These are phyloP conservation scores for Cadophora malorum DNA, from an alignment of 2,329 filamentous ascomycete species.

Conservation along the genomic window DNA sequence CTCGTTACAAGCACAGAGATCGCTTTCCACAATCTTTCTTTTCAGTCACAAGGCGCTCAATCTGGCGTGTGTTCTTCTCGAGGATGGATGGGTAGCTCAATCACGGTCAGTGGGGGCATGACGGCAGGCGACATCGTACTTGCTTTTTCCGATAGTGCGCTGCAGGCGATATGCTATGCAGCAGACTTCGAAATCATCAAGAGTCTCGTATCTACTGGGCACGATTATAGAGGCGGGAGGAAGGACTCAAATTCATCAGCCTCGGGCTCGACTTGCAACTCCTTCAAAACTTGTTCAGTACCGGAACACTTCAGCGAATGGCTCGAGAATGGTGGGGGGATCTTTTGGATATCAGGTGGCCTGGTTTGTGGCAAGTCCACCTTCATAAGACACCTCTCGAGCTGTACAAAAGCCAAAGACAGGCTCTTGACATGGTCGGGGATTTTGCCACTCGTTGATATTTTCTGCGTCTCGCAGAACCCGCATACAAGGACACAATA, in stretches of 20 bases:
- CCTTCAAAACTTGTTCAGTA: not conserved
- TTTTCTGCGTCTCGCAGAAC: not conserved
- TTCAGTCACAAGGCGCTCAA: not conserved
- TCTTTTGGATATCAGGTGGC: not conserved
- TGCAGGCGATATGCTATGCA: not conserved
- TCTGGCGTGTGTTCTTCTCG: not conserved
- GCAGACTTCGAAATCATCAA: not conserved
- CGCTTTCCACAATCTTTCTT: not conserved
- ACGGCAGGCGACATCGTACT: not conserved
- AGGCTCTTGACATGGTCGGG: not conserved
- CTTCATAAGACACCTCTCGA: not conserved
- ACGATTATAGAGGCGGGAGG: not conserved
- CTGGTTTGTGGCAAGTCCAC: not conserved
- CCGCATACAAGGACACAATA: not conserved
- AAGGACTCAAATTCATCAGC: no score
- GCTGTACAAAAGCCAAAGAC: not conserved
- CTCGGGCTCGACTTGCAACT: not conserved
- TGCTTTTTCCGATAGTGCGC: not conserved
- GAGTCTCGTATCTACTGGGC: not conserved
- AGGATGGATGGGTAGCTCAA: not conserved
- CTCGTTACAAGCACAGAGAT: not conserved
- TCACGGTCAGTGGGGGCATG: not conserved
- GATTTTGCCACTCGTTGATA: not conserved
- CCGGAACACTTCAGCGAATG: not conserved
- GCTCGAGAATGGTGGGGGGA: not conserved